Percentiles rank a stretch among this genome's conserved stretches.
Evolutionary conservation across 2,329 filamentous ascomycete genomes (phyloP).

Genomic region (Pseudogymnoascus destructans): DNA sequence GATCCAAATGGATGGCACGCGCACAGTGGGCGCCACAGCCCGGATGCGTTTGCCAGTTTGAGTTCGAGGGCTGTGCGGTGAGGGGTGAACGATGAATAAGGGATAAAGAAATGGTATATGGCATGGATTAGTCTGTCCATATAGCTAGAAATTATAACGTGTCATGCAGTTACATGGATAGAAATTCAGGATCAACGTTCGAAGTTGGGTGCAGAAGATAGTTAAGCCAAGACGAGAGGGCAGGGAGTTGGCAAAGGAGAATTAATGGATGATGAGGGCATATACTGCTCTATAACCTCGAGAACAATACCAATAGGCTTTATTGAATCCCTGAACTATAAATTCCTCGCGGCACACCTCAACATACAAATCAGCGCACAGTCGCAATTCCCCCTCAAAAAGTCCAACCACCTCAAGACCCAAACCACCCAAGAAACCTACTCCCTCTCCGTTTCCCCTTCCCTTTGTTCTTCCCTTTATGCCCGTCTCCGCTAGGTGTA

Average conservation of each 20-base stretch:
- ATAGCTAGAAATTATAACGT: not conserved
- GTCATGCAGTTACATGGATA: not conserved
- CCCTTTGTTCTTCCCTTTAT: not conserved
- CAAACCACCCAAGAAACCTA: not conserved
- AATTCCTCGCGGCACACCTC: not conserved
- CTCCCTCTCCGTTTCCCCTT: not conserved
- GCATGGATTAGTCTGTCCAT: not conserved
- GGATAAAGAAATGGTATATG: not conserved
- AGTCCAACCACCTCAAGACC: not conserved
- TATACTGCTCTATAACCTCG: not conserved
- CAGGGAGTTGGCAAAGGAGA: not conserved
- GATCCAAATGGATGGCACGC: slow-evolving; percentile 39
- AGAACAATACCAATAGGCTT: not conserved
- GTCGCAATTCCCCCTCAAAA: not conserved
- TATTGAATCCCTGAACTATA: not conserved
- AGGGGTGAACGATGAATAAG: not conserved
- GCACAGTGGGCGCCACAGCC: slow-evolving; percentile 60
- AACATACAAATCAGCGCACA: not conserved
- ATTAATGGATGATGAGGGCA: not conserved
- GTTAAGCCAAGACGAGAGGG: not conserved
- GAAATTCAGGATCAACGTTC: not conserved
- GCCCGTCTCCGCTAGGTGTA: too few relatives aligned
- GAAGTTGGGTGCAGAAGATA: not conserved
- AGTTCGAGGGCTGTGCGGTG: slow-evolving; percentile 21
- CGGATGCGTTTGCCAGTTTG: slow-evolving; percentile 66